Percentiles rank a stretch among this genome's conserved stretches.
Conservation (phyloP, 768 basidiomycete genomes). For the Gelatoporia subvermispora region DNA sequence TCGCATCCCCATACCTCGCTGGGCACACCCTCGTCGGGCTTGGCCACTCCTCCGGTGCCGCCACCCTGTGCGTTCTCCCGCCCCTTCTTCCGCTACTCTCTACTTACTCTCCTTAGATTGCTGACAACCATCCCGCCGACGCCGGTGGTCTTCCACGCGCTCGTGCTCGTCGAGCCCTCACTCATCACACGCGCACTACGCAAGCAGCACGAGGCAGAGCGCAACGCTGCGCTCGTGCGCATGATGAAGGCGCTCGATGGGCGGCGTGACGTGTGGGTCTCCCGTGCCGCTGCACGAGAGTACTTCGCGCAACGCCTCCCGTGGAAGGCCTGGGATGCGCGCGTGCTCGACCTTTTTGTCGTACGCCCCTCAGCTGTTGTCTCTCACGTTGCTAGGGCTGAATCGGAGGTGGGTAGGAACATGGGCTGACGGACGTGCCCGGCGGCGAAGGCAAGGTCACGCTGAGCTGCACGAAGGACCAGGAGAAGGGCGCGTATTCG, state of each 20-base stretch:
- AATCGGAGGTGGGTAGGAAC: no score
- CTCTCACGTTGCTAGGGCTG: no score
- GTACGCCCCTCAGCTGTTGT: neutral
- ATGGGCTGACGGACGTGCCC: no score
- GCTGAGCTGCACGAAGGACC: no score
- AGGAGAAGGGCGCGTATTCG: conserved; percentile 1
- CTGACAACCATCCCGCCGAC: conserved; percentile 2
- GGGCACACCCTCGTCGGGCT: conserved; percentile 9
- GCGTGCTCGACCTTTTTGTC: conserved; percentile 8
- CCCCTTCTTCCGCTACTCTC: no score
- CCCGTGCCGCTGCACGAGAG: conserved; percentile 1
- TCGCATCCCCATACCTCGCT: neutral
- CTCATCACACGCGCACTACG: conserved; percentile 9
- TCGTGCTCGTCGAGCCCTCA: conserved; percentile 9
- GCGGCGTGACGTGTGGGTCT: conserved; percentile 8
- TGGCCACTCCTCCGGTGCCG: conserved; percentile 10
- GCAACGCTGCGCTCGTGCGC: conserved; percentile 1
- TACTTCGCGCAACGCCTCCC: conserved; percentile 9
- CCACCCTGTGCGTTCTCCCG: conserved; percentile 1
- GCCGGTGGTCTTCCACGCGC: neutral
- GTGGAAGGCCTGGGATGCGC: conserved; percentile 9
- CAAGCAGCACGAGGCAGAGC: conserved; percentile 1
- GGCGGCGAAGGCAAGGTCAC: no score
- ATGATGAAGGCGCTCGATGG: conserved; percentile 1
- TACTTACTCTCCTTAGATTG: neutral